Conservation (phyloP, 495 filamentous ascomycete species). For the Xylaria sp. region DNA sequence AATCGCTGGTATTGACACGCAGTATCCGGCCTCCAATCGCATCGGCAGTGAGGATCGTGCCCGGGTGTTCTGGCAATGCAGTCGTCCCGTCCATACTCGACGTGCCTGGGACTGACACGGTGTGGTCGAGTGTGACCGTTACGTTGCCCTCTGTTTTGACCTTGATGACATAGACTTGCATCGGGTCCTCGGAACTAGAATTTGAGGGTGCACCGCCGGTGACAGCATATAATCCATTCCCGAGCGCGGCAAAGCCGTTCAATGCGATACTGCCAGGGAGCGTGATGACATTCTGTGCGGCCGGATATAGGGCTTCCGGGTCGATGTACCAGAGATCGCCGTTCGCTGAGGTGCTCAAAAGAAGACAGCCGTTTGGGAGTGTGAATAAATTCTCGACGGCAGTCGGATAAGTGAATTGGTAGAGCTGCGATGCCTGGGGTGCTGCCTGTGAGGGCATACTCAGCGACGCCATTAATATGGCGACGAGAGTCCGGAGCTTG, state of each 20-base stretch:
- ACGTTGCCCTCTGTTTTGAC: conserved; percentile 23
- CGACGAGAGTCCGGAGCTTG: neutral
- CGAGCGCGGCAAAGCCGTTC: conserved; percentile 42
- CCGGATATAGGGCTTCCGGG: conserved; percentile 30
- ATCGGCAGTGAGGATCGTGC: conserved; percentile 41
- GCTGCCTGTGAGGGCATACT: conserved; percentile 10
- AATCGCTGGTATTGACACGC: conserved; percentile 32
- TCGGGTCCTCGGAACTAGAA: conserved; percentile 4
- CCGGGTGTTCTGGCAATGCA: conserved; percentile 26
- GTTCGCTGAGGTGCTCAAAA: conserved; percentile 43
- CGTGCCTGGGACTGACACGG: conserved; percentile 28
- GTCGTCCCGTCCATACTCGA: conserved; percentile 43
- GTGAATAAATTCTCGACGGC: conserved; percentile 6
- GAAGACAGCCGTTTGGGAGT: conserved; percentile 24
- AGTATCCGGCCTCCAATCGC: conserved; percentile 43
- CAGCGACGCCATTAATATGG: conserved; percentile 7
- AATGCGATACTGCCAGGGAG: conserved; percentile 41
- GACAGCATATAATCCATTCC: conserved; percentile 41
- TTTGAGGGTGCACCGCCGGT: conserved; percentile 32
- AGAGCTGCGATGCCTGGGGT: conserved; percentile 16
- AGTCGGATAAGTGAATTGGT: conserved; percentile 28
- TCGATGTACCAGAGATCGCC: conserved; percentile 36
- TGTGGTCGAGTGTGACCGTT: conserved; percentile 22
- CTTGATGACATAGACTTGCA: conserved; percentile 37
- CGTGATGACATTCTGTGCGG: conserved; percentile 37